phyloP scores from a whole-genome alignment of 1,284 basidiomycete species.

The Naganishia cerealis region DNA sequence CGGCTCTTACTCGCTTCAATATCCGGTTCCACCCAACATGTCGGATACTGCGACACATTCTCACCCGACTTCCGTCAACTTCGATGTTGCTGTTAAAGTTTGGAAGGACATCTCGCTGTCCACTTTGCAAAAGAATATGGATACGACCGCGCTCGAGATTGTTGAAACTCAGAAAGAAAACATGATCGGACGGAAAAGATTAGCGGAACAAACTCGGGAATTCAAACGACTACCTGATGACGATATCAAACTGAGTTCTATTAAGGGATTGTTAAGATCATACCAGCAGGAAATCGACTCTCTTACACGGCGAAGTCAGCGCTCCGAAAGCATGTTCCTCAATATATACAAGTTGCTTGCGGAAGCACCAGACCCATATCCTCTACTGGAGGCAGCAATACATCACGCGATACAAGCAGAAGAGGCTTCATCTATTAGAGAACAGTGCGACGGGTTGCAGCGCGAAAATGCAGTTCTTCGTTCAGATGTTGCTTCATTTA shows the following conservation, averaged over 20 bases:
- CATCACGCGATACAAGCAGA: constrained; percentile 85
- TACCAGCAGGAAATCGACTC: constrained; percentile 96
- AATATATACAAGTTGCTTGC: constrained; percentile 90
- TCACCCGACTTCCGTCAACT: not conserved
- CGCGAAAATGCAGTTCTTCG: constrained; percentile 78
- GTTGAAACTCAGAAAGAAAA: constrained; percentile 98
- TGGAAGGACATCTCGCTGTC: constrained; percentile 23
- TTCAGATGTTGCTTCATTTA: constrained; percentile 66
- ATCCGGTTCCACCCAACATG: not conserved
- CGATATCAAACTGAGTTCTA: constrained; percentile 74
- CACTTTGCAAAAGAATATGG: constrained; percentile 72
- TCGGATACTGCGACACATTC: not conserved
- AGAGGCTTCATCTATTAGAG: constrained; percentile 72
- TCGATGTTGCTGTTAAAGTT: constrained; percentile 12
- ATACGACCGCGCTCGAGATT: constrained; percentile 83
- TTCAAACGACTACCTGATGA: constrained; percentile 87
- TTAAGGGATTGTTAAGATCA: constrained; percentile 86
- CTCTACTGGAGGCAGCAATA: constrained; percentile 87
- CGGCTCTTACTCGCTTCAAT: not conserved
- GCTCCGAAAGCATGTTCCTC: constrained; percentile 88
- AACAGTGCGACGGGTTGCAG: constrained; percentile 67
- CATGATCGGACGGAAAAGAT: constrained; percentile 82
- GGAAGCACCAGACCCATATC: constrained; percentile 93
- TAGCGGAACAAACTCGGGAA: constrained; percentile 91
- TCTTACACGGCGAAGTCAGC: constrained; percentile 85